Percentiles rank a stretch among this genome's conserved stretches.
Conservation (phyloP, 2,329 filamentous ascomycete species). For the Arthrobotrys entomopaga region DNA sequence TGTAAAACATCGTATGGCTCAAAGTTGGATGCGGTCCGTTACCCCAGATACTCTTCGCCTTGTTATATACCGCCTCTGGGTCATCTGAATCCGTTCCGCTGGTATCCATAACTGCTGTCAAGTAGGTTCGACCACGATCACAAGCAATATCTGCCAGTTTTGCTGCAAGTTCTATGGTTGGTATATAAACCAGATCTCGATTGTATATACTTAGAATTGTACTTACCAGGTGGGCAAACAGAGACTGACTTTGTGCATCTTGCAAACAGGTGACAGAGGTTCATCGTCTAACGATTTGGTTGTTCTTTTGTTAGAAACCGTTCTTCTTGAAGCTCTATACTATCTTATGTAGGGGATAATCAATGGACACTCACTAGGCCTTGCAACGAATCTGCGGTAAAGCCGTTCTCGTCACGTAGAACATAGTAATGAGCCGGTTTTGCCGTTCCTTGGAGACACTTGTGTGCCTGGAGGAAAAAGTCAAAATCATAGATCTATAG, state of each 20-base stretch:
- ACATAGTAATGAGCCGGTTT: slow-evolving; percentile 86
- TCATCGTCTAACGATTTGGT: slow-evolving; percentile 69
- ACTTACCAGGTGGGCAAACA: slow-evolving; percentile 74
- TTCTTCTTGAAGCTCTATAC: background rate
- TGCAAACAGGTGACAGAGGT: slow-evolving; percentile 83
- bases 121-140: slow-evolving; percentile 28
- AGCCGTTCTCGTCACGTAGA: slow-evolving; percentile 56
- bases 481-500: slow-evolving; percentile 71
- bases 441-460: slow-evolving; percentile 84
- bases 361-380: slow-evolving; percentile 12
- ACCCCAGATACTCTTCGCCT: slow-evolving; percentile 18
- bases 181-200: background rate
- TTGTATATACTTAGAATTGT: background rate
- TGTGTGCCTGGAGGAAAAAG: slow-evolving; percentile 85
- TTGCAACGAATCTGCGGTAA: slow-evolving; percentile 26
- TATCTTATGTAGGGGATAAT: background rate
- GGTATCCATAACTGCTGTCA: slow-evolving; percentile 33
- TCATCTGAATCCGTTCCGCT: slow-evolving; percentile 6
- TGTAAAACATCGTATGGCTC: slow-evolving; percentile 33
- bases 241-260: slow-evolving; percentile 89
- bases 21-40: slow-evolving; percentile 20
- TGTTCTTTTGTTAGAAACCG: background rate
- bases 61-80: slow-evolving; percentile 10
- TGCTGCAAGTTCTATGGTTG: slow-evolving; percentile 11
- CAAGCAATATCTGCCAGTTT: slow-evolving; percentile 43